Evolutionary conservation across 345 rosid species (phyloP), one percentile per base, ranked within the genome.

Genomic region (Eucalyptus cloeziana): DNA sequence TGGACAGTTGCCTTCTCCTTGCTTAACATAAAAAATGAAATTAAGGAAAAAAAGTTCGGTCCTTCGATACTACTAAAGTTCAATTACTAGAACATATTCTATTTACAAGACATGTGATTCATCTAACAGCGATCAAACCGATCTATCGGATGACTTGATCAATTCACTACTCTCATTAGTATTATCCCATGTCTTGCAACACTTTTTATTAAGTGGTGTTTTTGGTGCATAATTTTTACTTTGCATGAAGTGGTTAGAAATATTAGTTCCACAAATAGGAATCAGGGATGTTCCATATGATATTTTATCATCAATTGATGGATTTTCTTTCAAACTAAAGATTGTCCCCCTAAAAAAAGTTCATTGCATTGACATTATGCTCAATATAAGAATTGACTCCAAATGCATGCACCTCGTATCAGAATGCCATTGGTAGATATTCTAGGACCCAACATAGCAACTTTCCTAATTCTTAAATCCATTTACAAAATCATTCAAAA

Each of bases 81-180:
- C 44, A 33, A 33, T 69, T 69, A 69, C 7, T 16, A 69, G 24
- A 33, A 17, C 80, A 69, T 17, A 69, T 16, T 69, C 80, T 8
- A 33, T 33, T 5, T 33, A 17, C 80, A 69, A 69, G 44, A 69
- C 80, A 33, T 69, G 44, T 16, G 44, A 69, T 69, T 40, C 24
- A 4, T 69, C 43, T 33, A 69, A 33, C 1, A 5, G 7, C 3
- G 80, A 69, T 69, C 3, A 2, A 69, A 16, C 1, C 5, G 24
- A 33, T 40, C 7, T 69, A 69, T 1, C 7, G 0, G 2, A 33
- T 1, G 2, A 62, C 31, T 69, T 40, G 4, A 71, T 17, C 44
- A 71, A 71, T 71, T 71, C 44, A 19, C 81, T 33, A 33, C 44
- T 71, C 44, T 71, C 81, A 17, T 33, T 33, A 71, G 44, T 44